phyloP scores from a whole-genome alignment of 768 basidiomycete species.

The Tricholoma sp. region DNA sequence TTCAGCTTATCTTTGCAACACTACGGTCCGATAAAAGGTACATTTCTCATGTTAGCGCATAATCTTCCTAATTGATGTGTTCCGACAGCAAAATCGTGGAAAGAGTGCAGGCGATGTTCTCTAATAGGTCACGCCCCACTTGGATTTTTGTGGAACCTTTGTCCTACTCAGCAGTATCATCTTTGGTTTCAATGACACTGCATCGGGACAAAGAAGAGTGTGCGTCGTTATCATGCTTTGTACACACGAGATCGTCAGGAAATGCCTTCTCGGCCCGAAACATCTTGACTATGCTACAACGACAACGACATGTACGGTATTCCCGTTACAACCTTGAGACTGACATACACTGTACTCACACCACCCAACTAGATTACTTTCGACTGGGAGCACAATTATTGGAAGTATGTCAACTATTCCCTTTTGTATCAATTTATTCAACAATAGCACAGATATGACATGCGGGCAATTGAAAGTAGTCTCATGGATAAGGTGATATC shows the following conservation, averaged over 20 bases:
- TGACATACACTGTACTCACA: not conserved
- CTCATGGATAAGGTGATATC: constrained; percentile 46
- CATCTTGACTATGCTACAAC: constrained; percentile 56
- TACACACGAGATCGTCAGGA: constrained; percentile 55
- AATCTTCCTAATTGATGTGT: constrained; percentile 1
- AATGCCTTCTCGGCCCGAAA: constrained; percentile 69
- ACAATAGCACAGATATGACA: constrained; percentile 40
- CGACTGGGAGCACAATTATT: constrained; percentile 58
- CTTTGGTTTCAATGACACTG: constrained; percentile 58
- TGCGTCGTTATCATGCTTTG: constrained; percentile 45
- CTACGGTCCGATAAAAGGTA: constrained; percentile 53
- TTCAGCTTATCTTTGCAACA: constrained; percentile 60
- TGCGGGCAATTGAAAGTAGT: constrained; percentile 50
- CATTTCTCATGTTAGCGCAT: constrained; percentile 12
- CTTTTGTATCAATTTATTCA: not conserved
- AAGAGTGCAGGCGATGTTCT: constrained; percentile 52
- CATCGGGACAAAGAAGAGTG: constrained; percentile 55
- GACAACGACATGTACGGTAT: constrained; percentile 52
- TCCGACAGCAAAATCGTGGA: constrained; percentile 39
- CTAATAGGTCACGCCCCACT: constrained; percentile 49
- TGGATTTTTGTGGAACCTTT: constrained; percentile 68
- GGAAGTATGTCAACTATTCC: constrained; percentile 45
- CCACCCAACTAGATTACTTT: constrained; percentile 47
- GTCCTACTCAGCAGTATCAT: constrained; percentile 47
- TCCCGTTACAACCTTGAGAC: not conserved